Evolutionary conservation across 805 yeast genomes (phyloP), one percentile per base, ranked within the genome.

Genomic region (Spathaspora arborariae): DNA sequence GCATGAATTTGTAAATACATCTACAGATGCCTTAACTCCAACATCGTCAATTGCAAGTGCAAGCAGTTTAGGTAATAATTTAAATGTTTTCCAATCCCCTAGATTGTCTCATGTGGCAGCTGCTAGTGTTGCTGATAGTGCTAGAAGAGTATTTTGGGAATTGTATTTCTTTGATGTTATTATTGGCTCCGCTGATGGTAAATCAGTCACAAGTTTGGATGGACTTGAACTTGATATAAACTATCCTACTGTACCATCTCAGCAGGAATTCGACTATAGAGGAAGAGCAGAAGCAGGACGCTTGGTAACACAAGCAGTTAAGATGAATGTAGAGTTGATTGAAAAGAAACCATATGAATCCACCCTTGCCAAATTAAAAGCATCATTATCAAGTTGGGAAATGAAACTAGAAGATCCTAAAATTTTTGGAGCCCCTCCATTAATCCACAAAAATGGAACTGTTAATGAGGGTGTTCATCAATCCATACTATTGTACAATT

Each of bases 381-480:
- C 79, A 1, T 69, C 77, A 0, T 58, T 78, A 18, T 77, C 79
- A 2, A 75, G 72, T 49, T 75, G 80, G 80, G 80, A 76, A 49
- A 55, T 77, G 64, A 66, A 67, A 48, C 60, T 78, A 21, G 68
- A 42, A 9, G 54, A 56, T 41, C 55, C 55, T n/a, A 39, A 39
- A 11, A 19, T 46, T 15, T 51, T 47, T 40, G 40, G 45, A 18
- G 42, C 48, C 5, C 53, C 53, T n/a, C 67, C 13, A 67, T 57
- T 78, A 24, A 65, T 78, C 10, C 66, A 70, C 50, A 54, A 64
- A 13, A 59, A 60, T 50, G 82, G 82, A 1, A 51, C 50, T 5
- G 76, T 78, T 10, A 78, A 78, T 53, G 81, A 78, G 47, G 82
- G 82, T 22, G 74, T 77, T 2, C 80, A 76, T 45, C 81, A 78